These are phyloP conservation scores for Claviceps paspali DNA, from an alignment of 2,329 filamentous ascomycete species.

Conservation along the genomic window DNA sequence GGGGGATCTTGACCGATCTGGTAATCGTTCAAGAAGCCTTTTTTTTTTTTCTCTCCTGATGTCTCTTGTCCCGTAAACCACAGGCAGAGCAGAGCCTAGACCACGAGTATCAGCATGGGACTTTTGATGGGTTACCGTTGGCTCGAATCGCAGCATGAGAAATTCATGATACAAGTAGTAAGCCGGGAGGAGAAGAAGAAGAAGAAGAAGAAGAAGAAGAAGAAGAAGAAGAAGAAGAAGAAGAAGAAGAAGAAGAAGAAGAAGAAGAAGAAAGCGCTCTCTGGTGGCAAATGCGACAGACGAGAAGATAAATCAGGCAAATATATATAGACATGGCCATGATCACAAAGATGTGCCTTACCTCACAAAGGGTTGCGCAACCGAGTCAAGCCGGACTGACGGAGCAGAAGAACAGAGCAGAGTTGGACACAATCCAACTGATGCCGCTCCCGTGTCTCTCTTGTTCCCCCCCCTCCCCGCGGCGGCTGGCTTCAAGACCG, in stretches of 20 bases:
- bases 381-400: not conserved
- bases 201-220: not conserved
- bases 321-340: not conserved
- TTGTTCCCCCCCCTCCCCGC: no score
- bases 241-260: not conserved
- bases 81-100: not conserved
- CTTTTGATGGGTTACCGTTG: no score
- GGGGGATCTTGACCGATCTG: not conserved
- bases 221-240: not conserved
- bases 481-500: no score
- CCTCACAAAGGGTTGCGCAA: not conserved
- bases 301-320: not conserved
- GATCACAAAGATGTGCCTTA: not conserved
- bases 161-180: no score
- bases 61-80: not conserved
- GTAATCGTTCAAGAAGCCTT: not conserved
- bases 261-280: not conserved
- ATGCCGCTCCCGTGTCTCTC: no score
- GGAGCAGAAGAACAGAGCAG: no score
- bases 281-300: not conserved
- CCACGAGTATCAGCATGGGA: not conserved
- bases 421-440: no score
- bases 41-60: not conserved
- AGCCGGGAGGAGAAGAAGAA: not conserved
- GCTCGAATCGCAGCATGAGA: no score